phyloP scores from a whole-genome alignment of 23 red algal genomes.

The Gracilaria caudata region DNA sequence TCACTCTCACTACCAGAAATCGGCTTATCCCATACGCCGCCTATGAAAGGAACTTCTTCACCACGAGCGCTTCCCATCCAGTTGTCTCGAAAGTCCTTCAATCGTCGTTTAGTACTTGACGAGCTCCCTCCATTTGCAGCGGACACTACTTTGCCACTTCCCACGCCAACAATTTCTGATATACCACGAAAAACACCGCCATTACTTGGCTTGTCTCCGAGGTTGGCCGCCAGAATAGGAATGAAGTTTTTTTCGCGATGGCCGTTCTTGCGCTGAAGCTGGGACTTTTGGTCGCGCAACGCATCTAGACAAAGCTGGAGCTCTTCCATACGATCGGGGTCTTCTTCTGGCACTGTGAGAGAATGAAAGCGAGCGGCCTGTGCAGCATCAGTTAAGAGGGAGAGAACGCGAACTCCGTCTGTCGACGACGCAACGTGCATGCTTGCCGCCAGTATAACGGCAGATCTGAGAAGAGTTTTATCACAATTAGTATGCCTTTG shows the following conservation, averaged over 20 bases:
- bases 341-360: not conserved
- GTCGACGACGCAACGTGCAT: constrained; percentile 15
- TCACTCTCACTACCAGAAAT: constrained; percentile 29
- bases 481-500: not conserved
- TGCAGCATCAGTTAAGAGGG: constrained; percentile 37
- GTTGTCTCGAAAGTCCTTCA: constrained; percentile 13
- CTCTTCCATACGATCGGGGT: constrained; percentile 37
- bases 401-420: constrained; percentile 36
- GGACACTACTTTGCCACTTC: not conserved
- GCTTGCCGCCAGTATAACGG: constrained; percentile 19
- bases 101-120: constrained; percentile 17
- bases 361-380: constrained; percentile 4
- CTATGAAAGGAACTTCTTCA: constrained; percentile 36
- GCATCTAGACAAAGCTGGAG: constrained; percentile 24
- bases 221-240: constrained; percentile 3
- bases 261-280: constrained; percentile 10
- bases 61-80: not conserved
- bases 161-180: constrained; percentile 45
- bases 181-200: constrained; percentile 36
- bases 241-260: constrained; percentile 25
- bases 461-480: constrained; percentile 20
- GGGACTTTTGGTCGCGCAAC: not conserved
- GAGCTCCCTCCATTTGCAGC: constrained; percentile 12
- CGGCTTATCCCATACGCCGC: constrained; percentile 48
- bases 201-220: constrained; percentile 18